Evolutionary conservation across 495 filamentous ascomycete genomes (phyloP), one percentile per base, ranked within the genome.

Genomic region (Amphirosellinia nigrospora): DNA sequence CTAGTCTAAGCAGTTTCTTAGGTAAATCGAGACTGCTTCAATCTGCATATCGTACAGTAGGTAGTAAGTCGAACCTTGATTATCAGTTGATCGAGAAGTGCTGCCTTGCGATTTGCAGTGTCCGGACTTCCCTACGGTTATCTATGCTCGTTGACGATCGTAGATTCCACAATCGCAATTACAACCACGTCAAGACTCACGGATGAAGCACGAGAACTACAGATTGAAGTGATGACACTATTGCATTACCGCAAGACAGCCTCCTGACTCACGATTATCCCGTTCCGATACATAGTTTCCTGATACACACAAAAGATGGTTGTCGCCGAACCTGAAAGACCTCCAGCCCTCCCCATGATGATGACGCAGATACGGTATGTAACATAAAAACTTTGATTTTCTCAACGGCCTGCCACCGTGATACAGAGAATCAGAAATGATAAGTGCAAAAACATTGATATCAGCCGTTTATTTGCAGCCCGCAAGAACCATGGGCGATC

Each of bases 401-500:
- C 58, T 69, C 43, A 62, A 52, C 45, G 66, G 45, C 43, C 48
- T 43, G 56, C 66, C 56, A 39, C 43, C 56, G 55, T 61, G n/a
- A 62, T 62, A 69, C 56, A 69, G 43, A 62, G 56, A 69, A 69
- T 68, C 53, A 60, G 28, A 69, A 50, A 69, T 48, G 45, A 16
- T 48, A 68, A 68, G 43, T 69, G 58, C 67, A 63, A 43, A 69
- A 69, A 69, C 68, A 78, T 74, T 68, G 75, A 78, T 69, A 77
- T 78, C 72, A 74, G 71, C 76, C 76, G 66, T 78, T 70, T 78
- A 78, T 78, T 76, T 78, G 76, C 76, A 78, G 72, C 74, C 74
- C 76, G 53, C 63, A 70, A 72, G 69, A 75, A 78, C 72, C 75
- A 74, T 69, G 73, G 67, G 67, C 68, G 69, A 73, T 72, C 73